Conservation (phyloP, 176 grass and related monocot genomes). For the Puya raimondii region DNA sequence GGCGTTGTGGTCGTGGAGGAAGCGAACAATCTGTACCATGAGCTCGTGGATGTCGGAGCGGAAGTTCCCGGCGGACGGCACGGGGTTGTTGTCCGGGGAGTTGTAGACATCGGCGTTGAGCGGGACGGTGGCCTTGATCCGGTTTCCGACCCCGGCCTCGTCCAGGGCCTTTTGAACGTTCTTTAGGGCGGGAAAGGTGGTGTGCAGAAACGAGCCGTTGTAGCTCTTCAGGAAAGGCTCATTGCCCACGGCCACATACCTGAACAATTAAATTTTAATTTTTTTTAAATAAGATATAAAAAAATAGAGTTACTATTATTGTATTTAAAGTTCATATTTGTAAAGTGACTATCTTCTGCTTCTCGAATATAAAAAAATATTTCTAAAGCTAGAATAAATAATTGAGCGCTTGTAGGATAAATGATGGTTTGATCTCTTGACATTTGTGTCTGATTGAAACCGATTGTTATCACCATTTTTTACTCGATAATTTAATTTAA, state of each 20-base stretch:
- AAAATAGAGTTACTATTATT: not conserved
- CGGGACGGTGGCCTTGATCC: conserved; percentile 50
- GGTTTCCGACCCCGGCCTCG: conserved; percentile 38
- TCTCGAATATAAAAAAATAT: too few species aligned
- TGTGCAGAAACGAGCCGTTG: conserved; percentile 58
- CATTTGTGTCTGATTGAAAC: too few species aligned
- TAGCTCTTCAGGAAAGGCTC: conserved; percentile 71
- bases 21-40: conserved; percentile 57
- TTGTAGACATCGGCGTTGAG: conserved; percentile 74
- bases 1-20: conserved; percentile 43
- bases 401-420: too few species aligned
- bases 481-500: too few species aligned
- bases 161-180: conserved; percentile 79
- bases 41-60: conserved; percentile 56
- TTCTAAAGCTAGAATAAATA: too few species aligned
- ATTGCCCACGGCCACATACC: conserved; percentile 79
- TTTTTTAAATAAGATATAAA: not conserved
- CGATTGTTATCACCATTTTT: too few species aligned
- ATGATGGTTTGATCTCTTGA: too few species aligned
- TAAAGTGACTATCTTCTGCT: too few species aligned
- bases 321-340: conserved; percentile 1
- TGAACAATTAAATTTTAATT: conserved; percentile 8
- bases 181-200: conserved; percentile 55
- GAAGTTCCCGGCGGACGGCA: conserved; percentile 48
- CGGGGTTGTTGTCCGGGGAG: conserved; percentile 31